Evolutionary conservation across 164 flowering plant species (phyloP).

Genomic region (Aristolochia contorta): DNA sequence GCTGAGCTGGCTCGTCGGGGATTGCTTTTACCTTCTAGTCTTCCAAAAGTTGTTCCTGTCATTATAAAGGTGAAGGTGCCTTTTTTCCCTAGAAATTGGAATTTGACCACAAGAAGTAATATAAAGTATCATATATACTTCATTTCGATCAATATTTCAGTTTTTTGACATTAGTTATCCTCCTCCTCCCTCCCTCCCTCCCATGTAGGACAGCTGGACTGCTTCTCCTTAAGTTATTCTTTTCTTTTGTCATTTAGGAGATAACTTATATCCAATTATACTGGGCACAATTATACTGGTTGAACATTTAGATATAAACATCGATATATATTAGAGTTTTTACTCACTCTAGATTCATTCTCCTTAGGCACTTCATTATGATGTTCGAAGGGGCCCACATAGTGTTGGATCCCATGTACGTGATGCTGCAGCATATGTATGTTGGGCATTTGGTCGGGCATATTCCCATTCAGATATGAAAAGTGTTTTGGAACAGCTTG

Average conservation of each 20-base stretch:
- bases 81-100: not conserved
- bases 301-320: too few relatives aligned
- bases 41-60: conserved; percentile 86
- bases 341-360: not conserved
- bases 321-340: not conserved
- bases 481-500: conserved; percentile 62
- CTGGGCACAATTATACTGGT: too few relatives aligned
- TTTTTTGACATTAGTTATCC: not conserved
- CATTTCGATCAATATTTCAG: too few relatives aligned
- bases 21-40: conserved; percentile 71
- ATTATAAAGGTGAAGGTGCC: conserved; percentile 51
- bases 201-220: too few relatives aligned
- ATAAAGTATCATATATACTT: not conserved
- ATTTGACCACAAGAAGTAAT: not conserved
- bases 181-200: too few relatives aligned
- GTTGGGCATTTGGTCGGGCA: conserved; percentile 99
- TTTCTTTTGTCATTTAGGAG: not conserved
- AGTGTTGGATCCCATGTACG: conserved; percentile 98
- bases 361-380: conserved; percentile 89
- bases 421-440: conserved; percentile 99
- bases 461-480: conserved; percentile 81
- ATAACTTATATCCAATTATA: too few relatives aligned
- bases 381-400: conserved; percentile 92
- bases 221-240: not conserved
- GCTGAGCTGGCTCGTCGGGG: conserved; percentile 98